phyloP scores from a whole-genome alignment of 1,139 yeast species.

The Lodderomyces metapsilosis region DNA sequence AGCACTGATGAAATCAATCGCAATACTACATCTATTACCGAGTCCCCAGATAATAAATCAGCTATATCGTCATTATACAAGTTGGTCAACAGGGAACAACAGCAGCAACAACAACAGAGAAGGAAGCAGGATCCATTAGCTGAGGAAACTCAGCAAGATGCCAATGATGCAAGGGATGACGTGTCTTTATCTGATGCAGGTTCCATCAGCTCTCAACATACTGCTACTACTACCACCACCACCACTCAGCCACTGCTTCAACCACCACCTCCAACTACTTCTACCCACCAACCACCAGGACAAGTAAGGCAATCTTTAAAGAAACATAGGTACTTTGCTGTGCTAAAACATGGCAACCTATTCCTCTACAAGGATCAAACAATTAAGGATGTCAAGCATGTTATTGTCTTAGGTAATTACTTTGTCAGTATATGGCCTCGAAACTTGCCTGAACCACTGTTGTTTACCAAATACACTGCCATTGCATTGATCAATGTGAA shows the following conservation, averaged over 20 bases:
- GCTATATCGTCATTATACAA: slow-evolving; percentile 63
- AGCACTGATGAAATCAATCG: slow-evolving; percentile 36
- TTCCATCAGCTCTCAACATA: slow-evolving; percentile 3
- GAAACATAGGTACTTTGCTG: slow-evolving; percentile 66
- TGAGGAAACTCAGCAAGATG: slow-evolving; percentile 6
- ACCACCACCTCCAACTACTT: slow-evolving; percentile 6
- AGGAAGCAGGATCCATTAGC: slow-evolving; percentile 10
- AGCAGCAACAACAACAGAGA: slow-evolving; percentile 10
- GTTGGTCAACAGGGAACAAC: slow-evolving; percentile 30
- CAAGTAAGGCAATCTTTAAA: slow-evolving; percentile 24
- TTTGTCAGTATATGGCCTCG: slow-evolving; percentile 89
- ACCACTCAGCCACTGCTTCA: slow-evolving; percentile 8
- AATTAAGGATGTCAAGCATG: slow-evolving; percentile 70
- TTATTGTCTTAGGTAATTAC: slow-evolving; percentile 69
- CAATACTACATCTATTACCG: slow-evolving; percentile 36
- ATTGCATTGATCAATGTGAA: slow-evolving; percentile 57
- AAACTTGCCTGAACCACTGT: slow-evolving; percentile 62
- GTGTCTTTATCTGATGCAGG: not conserved
- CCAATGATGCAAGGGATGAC: slow-evolving; percentile 1
- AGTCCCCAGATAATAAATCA: slow-evolving; percentile 44
- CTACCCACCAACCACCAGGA: slow-evolving; percentile 8
- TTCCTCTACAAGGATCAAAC: slow-evolving; percentile 74
- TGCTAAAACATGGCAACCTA: slow-evolving; percentile 79
- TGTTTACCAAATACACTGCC: slow-evolving; percentile 78
- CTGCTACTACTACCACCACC: slow-evolving; percentile 1